Evolutionary conservation across 768 basidiomycete species (phyloP), one percentile per base, ranked within the genome.

Genomic region (Mycena kentingensis): DNA sequence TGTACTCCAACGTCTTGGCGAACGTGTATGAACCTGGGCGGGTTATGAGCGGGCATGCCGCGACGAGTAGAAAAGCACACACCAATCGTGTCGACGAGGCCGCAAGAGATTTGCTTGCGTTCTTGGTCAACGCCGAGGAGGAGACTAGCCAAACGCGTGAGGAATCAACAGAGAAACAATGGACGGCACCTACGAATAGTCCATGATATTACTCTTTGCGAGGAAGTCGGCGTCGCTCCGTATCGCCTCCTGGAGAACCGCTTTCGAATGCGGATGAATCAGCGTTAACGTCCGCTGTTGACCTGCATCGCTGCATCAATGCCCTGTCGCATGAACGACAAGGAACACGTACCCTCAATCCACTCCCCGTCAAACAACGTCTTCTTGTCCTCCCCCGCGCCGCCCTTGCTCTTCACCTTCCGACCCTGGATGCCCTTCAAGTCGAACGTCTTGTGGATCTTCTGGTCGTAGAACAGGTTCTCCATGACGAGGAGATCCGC

Each of bases 51-150:
- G 43, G 13, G 16, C 27, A 31, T 37, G 24, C 24, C 4, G 22
- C 7, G 1, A 1, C 18, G 13, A 38, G 11, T n/a, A n/a, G n/a
- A n/a, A n/a, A n/a, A n/a, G n/a, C n/a, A 39, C 66, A 27, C 51
- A 81, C 85, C 90, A 22, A 93, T 90, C 0, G 89, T 90, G 64
- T 93, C 90, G 8, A 93, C 90, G 2, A 93, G 76, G 0, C 90
- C 90, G 57, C 87, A 89, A 25, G 79, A 80, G 48, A 92, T 83
- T 62, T 87, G 78, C 61, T 83, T 85, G 51, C 71, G 73, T 50
- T 79, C 76, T 47, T 82, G 77, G 58, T 90, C 86, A 8, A 93
- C 74, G 7, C 89, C 89, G 2, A 93, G 76, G 4, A 93, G 74
- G 21, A 93, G 77, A 8, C 86, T 88, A 42, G 13, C 15, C n/a